Evolutionary conservation across 108 stramenopile genomes (phyloP), one percentile per base, ranked within the genome.

Genomic region (Cyclotella choctawhatcheeana): DNA sequence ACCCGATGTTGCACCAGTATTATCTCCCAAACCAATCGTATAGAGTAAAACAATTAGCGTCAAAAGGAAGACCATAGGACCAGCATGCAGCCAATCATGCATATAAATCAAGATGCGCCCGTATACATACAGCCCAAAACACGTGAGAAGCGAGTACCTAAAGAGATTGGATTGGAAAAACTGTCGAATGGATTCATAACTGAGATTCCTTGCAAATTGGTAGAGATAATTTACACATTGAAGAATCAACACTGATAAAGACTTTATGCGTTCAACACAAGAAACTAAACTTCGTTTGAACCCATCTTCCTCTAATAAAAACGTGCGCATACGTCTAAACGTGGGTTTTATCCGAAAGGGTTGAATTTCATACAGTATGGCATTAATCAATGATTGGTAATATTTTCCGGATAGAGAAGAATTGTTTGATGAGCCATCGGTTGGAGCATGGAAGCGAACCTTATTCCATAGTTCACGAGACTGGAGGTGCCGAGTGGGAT

Each of bases 21-120:
- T 69, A 22, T 91, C 89, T n/a, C 88, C 82, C 67, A 92, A 61
- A 17, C 93, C 93, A 44, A 90, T 64, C 0, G 93, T 90, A 73
- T 90, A 91, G 53, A 94, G 86, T 5, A 77, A 26, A 18, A 63
- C 33, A 16, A 90, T 43, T 0, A 71, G 73, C 2, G 89, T 92
- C 2, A 79, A 8, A 22, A 94, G 89, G 13, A 94, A 20, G 5
- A 94, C 79, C 20, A 89, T 31, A 0, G 93, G 93, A 32, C 93
- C 93, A 16, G 88, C 88, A 29, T 89, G 77, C 14, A 89, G 66
- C 5, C 69, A 17, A 8, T 78, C 67, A 43, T 82, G 77, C 3
- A 82, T 34, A 33, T 74, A 82, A 17, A 50, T 12, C 16, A 82
- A 43, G 0, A 55, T 10, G 0, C 55, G 63, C 17, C 34, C 48